Evolutionary conservation across 352 stramenopile species (phyloP).

Genomic region (Bremia lactucae): DNA sequence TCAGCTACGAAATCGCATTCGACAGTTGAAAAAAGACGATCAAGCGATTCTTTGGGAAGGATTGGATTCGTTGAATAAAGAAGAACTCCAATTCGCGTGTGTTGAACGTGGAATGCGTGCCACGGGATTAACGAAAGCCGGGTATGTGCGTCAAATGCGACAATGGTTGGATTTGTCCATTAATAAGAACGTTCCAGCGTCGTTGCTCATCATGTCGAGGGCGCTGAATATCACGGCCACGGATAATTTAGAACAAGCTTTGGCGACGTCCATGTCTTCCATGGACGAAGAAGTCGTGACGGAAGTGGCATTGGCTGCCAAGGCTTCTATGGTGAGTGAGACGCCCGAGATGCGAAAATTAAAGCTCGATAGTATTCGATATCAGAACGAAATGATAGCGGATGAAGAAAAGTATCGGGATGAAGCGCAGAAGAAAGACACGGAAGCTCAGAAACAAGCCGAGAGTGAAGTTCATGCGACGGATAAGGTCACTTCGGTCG

Average conservation of each 20-base stretch:
- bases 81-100: constrained; percentile 94
- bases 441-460: constrained; percentile 64
- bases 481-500: constrained; percentile 23
- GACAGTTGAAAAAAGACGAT: constrained; percentile 95
- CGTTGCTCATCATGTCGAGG: constrained; percentile 96
- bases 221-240: constrained; percentile 91
- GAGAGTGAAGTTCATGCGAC: constrained; percentile 35
- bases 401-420: constrained; percentile 87
- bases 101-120: constrained; percentile 96
- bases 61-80: constrained; percentile 94
- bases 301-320: constrained; percentile 72
- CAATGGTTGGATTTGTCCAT: constrained; percentile 97
- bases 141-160: constrained; percentile 91
- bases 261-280: constrained; percentile 80
- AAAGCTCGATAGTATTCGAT: constrained; percentile 87
- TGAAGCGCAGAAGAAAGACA: constrained; percentile 73
- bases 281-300: constrained; percentile 85
- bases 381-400: constrained; percentile 94
- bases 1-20: constrained; percentile 88
- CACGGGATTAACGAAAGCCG: constrained; percentile 93
- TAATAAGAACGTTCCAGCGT: constrained; percentile 97
- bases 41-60: constrained; percentile 98
- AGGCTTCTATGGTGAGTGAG: constrained; percentile 45
- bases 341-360: constrained; percentile 67
- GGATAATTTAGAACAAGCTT: constrained; percentile 74